These are phyloP conservation scores for Fusarium pseudoanthophilum DNA, from an alignment of 2,329 filamentous ascomycete genomes.

Conservation along the genomic window DNA sequence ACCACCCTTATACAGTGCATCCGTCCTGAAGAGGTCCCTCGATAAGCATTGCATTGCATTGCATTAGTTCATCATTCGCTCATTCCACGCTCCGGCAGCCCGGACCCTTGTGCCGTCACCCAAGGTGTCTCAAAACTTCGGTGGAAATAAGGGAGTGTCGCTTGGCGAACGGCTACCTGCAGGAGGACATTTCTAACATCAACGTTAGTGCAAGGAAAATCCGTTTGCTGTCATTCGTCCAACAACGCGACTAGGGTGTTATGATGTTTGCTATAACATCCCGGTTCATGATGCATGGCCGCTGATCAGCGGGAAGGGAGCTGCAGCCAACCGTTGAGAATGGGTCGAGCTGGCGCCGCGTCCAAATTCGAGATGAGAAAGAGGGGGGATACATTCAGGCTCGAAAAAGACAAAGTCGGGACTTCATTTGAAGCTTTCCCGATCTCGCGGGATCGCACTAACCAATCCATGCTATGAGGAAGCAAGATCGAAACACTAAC, in stretches of 20 bases:
- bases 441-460: neutral
- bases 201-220: neutral
- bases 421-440: neutral
- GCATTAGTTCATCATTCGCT: slow-evolving; percentile 26
- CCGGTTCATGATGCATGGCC: slow-evolving; percentile 22
- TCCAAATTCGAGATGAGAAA: slow-evolving; percentile 1
- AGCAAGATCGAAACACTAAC: neutral
- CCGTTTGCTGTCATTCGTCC: slow-evolving; percentile 10
- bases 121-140: slow-evolving; percentile 5
- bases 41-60: slow-evolving; percentile 35
- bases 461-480: neutral
- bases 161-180: slow-evolving; percentile 13
- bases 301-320: slow-evolving; percentile 24
- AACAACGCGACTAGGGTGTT: slow-evolving; percentile 6
- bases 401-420: neutral
- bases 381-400: neutral
- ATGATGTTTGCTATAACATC: slow-evolving; percentile 22
- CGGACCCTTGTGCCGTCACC: slow-evolving; percentile 20
- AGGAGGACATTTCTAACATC: slow-evolving; percentile 11
- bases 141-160: neutral
- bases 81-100: slow-evolving; percentile 23
- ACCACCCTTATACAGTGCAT: slow-evolving; percentile 9
- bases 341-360: neutral
- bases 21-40: neutral
- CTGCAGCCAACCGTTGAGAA: slow-evolving; percentile 20